Evolutionary conservation across 768 basidiomycete genomes (phyloP), one percentile per base, ranked within the genome.

Genomic region (Albatrellus ellisii): DNA sequence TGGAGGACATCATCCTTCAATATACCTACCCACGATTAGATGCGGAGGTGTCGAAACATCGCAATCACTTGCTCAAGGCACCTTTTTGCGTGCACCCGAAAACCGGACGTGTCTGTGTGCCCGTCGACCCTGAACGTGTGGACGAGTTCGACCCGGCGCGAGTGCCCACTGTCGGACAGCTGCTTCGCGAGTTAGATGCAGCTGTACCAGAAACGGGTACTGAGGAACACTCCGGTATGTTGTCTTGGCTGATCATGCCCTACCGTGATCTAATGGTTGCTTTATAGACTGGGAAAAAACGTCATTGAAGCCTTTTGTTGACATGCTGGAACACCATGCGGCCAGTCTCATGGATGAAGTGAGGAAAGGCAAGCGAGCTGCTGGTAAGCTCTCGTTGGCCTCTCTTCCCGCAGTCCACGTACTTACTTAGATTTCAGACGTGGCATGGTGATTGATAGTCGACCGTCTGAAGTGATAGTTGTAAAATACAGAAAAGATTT

Each of bases 1-100:
- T 90, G 63, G 81, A 94, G 57, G 94, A 98, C 47, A 75, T 97
- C 45, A 68, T 95, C 36, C 65, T 99, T 10, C 83, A 89, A 52
- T 97, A 95, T 59, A 94, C 86, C 0, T 99, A 98, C 60, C 94
- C 94, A 1, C 78, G 95, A 10, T 73, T 99, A 41, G 95, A 99
- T 59, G 85, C 86, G 11, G 95, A 99, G 59, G 95, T 99, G 22
- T 92, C 91, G 2, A 94, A 98, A 55, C 88, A 92, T 56, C 74
- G 91, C 38, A 98, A 99, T 63, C 95, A 99, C 66, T 70, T 99
- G 64, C 73, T 99, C 41, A 99, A 99, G 62, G 83, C 89, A 17
- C 95, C 95, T 0, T 99, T 99, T 61, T 95, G 92, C 56, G 67
- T 98, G 0, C 95, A 99, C 60, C 95, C 95, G 0, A 87, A 87